Conservation (phyloP, 129 eudicot species). For the Daucus carota region DNA sequence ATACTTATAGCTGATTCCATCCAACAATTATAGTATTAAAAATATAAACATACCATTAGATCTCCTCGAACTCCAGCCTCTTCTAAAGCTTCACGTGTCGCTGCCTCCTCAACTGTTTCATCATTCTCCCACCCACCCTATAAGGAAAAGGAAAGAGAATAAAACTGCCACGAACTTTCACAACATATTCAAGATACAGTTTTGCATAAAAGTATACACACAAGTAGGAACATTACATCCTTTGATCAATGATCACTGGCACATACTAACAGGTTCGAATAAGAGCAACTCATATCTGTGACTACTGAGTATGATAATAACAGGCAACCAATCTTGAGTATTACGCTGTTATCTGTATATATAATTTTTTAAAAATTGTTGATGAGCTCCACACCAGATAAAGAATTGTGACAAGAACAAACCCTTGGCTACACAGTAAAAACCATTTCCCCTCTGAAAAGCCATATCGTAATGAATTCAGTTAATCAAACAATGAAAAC, state of each 20-base stretch:
- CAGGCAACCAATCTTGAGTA: neutral
- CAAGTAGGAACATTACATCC: neutral
- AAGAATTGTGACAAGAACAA: neutral
- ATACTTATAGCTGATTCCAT: neutral
- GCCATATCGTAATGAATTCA: no score
- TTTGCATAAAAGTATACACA: neutral
- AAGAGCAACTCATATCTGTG: neutral
- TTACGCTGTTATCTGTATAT: no score
- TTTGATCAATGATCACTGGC: neutral
- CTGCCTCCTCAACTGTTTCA: constrained; percentile 96
- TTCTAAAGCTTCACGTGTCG: constrained; percentile 86
- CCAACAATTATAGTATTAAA: neutral
- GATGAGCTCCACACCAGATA: neutral
- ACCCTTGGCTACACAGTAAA: neutral
- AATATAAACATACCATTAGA: constrained; percentile 45
- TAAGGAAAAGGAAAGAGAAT: neutral
- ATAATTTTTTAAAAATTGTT: no score
- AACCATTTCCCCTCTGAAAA: no score
- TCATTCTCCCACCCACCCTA: constrained; percentile 99
- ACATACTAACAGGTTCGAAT: neutral
- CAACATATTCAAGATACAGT: neutral
- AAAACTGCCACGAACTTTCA: neutral
- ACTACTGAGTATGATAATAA: neutral
- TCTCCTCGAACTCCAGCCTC: constrained; percentile 99
- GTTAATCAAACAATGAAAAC: no score